These are phyloP conservation scores for Kokia cookei DNA, from an alignment of 441 rosid species.

Conservation along the genomic window DNA sequence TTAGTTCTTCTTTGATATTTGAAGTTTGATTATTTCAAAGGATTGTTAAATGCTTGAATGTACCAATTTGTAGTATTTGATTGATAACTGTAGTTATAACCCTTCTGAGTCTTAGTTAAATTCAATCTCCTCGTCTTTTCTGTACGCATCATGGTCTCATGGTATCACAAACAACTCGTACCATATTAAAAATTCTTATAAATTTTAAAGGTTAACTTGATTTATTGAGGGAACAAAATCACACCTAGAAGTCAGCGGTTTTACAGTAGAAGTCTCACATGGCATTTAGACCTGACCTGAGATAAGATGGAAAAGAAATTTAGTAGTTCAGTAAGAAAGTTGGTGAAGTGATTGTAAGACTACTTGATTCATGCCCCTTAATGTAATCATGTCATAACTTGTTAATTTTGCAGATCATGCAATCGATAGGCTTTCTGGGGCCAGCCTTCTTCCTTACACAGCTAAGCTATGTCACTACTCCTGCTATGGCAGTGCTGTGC, in stretches of 20 bases:
- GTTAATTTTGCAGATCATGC: slow-evolving; percentile 77
- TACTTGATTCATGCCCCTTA: neutral
- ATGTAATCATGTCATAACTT: slow-evolving; percentile 9
- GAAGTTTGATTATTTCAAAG: neutral
- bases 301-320: neutral
- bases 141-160: neutral
- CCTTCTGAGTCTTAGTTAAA: neutral
- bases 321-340: neutral
- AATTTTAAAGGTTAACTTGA: neutral
- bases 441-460: slow-evolving; percentile 93
- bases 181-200: neutral
- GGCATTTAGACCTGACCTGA: neutral
- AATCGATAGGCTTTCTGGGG: slow-evolving; percentile 92
- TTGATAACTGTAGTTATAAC: neutral
- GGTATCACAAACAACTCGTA: neutral
- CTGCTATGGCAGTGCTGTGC: slow-evolving; percentile 95
- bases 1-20: slow-evolving; percentile 9
- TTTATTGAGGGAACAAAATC: neutral
- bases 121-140: neutral
- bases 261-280: neutral
- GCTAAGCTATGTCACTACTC: slow-evolving; percentile 81
- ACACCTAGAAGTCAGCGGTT: neutral
- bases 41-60: neutral
- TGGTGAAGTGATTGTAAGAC: neutral
- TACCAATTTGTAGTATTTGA: neutral